Base-by-base conservation (phyloP, 2,329 filamentous ascomycete genomes). In the Epichloe gansuensis region DNA sequence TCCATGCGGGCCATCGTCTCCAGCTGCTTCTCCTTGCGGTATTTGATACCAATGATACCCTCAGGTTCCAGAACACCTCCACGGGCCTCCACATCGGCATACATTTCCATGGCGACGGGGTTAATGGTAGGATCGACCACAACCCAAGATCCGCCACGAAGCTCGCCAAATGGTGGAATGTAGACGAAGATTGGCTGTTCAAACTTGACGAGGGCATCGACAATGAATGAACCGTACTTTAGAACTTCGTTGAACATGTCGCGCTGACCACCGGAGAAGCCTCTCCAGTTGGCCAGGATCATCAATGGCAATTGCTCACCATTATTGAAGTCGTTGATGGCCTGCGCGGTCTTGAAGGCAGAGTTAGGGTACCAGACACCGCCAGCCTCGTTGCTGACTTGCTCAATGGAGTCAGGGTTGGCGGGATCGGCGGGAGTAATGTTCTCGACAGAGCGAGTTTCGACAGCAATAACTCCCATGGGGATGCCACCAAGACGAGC, bases 231-330 rank as follows among this genome's bases (percentile, higher is more conserved):
- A 66, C 93, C 93, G 65, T 98, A 98, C 78, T 98, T 98, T 71
- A 98, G 82, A 15, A 98, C 93, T 74, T 98, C 93, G 74, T 97
- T 96, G 82, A 94, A 98, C 93, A 98, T 98, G 73, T 98, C 93
- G 61, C 91, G 89, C 74, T 98, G 93, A 58, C 93, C 93, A 76
- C 93, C 93, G 60, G 93, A 98, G 88, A 98, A 98, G 76, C 93
- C 93, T 82, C 93, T 85, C 93, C 93, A 98, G 80, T 98, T 98
- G 72, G 93, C 93, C 58, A 98, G 82, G 67, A 98, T 98, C 89
- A 98, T 97, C 59, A 98, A 76, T 53, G 93, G 93, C 65, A 98
- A 78, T 75, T 98, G 93, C 74, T 98, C 93, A 68, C 93, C 93
- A 59, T 95, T 82, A 81, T 98, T 98, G 81, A 98, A 98, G 76